A percentile compares a stretch with the other conserved stretches of the same genome.
phyloP scores from a whole-genome alignment of 2,329 filamentous ascomycete genomes.

The Apiospora marii region DNA sequence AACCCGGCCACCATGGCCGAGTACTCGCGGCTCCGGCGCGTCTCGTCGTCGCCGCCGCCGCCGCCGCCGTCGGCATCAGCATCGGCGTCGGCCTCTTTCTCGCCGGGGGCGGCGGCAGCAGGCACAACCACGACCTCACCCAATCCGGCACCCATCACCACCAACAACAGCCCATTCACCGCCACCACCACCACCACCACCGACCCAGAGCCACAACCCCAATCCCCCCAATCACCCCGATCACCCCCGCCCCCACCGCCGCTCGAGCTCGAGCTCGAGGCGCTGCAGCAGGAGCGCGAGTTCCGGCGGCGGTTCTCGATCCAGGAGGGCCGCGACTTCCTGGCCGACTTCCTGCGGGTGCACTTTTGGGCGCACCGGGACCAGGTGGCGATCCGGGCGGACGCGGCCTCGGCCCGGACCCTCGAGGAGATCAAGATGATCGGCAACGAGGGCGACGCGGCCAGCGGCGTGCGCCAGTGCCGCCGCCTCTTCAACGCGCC shows the following conservation, averaged over 20 bases:
- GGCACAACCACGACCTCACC: background rate
- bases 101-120: background rate
- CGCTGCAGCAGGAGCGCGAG: slow-evolving; percentile 23
- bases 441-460: slow-evolving; percentile 32
- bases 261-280: background rate
- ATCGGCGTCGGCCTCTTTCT: no score
- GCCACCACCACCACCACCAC: background rate
- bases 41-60: background rate
- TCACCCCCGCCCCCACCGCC: no score
- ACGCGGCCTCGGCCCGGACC: slow-evolving; percentile 23
- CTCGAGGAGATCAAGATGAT: slow-evolving; percentile 36
- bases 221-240: background rate
- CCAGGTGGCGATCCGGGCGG: slow-evolving; percentile 27
- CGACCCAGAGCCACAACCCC: no score
- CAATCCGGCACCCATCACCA: background rate
- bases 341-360: slow-evolving; percentile 30
- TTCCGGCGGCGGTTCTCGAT: slow-evolving; percentile 21
- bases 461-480: slow-evolving; percentile 30
- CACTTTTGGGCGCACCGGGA: slow-evolving; percentile 31
- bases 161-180: background rate
- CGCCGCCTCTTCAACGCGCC: slow-evolving; percentile 35
- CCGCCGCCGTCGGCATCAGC: background rate
- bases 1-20: slow-evolving; percentile 17
- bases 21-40: background rate
- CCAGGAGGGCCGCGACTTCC: slow-evolving; percentile 30